Percentiles rank a stretch among this genome's conserved stretches.
Evolutionary conservation across 305 asterid species (phyloP).

Genomic region (Fraxinus angustifolia): DNA sequence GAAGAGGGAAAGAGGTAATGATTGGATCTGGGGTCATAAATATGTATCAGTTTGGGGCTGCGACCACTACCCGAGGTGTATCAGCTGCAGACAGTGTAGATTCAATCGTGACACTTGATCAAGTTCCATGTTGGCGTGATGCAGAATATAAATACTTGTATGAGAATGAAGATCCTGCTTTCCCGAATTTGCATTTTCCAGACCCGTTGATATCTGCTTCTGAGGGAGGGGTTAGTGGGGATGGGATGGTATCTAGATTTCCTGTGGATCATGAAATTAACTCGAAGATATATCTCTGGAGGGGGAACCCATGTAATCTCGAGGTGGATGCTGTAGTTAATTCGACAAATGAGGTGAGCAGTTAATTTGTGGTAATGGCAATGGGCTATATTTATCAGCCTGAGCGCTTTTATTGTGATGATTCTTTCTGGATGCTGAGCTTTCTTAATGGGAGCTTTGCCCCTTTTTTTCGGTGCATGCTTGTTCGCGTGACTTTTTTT

Average conservation of each 20-base stretch:
- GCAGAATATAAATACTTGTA: conserved; percentile 59
- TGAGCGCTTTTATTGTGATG: not conserved
- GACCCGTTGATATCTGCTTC: conserved; percentile 72
- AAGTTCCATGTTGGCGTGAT: conserved; percentile 82
- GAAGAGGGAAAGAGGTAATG: conserved; percentile 25
- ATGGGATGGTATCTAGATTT: conserved; percentile 64
- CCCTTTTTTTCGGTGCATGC: not conserved
- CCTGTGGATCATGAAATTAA: conserved; percentile 69
- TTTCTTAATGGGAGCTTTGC: not conserved
- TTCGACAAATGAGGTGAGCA: conserved; percentile 83
- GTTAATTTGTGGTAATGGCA: not conserved
- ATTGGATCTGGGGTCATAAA: conserved; percentile 28
- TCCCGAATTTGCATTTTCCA: conserved; percentile 52
- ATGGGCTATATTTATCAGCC: not conserved
- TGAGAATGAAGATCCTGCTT: conserved; percentile 57
- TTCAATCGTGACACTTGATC: conserved; percentile 71
- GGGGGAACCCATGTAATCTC: conserved; percentile 90
- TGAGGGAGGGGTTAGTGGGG: conserved; percentile 58
- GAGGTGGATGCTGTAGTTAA: conserved; percentile 96
- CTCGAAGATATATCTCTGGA: conserved; percentile 83
- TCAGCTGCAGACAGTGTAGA: conserved; percentile 62
- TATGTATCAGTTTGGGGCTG: conserved; percentile 61
- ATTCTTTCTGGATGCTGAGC: conserved; percentile 11
- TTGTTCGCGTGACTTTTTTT: conserved; percentile 1
- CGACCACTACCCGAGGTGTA: conserved; percentile 61